Percentiles rank a stretch among this genome's conserved stretches.
Conservation (phyloP, 1,284 basidiomycete species). For the Trichosporon coremiiforme region DNA sequence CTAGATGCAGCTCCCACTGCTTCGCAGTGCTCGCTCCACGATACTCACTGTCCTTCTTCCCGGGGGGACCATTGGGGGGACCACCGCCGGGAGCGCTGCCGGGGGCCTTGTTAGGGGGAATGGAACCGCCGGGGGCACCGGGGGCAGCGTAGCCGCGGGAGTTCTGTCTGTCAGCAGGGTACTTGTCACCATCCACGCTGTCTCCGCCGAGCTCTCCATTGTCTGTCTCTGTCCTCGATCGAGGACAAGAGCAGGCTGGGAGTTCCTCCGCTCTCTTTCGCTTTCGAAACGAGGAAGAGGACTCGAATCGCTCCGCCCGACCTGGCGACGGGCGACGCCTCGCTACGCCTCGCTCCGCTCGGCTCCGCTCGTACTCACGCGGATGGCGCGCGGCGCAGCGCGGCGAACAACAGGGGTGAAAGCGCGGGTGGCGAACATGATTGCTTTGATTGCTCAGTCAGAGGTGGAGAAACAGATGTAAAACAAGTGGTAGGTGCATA, state of each 20-base stretch:
- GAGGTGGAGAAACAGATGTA: background rate
- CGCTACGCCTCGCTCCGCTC: too few relatives aligned
- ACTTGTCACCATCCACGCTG: too few relatives aligned
- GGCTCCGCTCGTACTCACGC: background rate
- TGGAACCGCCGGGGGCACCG: constrained; percentile 5
- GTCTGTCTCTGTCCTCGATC: too few relatives aligned
- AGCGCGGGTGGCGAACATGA: constrained; percentile 10
- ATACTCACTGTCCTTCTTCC: constrained; percentile 18
- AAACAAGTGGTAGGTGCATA: constrained; percentile 4
- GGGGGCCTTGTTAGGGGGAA: background rate
- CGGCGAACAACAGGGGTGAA: constrained; percentile 6
- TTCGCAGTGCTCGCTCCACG: background rate
- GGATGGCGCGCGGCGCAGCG: background rate
- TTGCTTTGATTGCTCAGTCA: background rate
- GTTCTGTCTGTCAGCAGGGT: background rate
- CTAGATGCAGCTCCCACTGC: too few relatives aligned
- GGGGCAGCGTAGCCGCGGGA: constrained; percentile 2
- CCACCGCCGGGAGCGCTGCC: background rate
- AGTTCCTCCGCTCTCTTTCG: too few relatives aligned
- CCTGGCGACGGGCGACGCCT: too few relatives aligned
- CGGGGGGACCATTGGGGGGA: background rate
- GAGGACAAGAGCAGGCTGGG: too few relatives aligned
- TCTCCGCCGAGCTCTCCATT: too few relatives aligned
- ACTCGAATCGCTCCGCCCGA: too few relatives aligned
- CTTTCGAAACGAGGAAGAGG: too few relatives aligned